Evolutionary conservation across 257 asterid genomes (phyloP).

Genomic region (Lithospermum erythrorhizon): DNA sequence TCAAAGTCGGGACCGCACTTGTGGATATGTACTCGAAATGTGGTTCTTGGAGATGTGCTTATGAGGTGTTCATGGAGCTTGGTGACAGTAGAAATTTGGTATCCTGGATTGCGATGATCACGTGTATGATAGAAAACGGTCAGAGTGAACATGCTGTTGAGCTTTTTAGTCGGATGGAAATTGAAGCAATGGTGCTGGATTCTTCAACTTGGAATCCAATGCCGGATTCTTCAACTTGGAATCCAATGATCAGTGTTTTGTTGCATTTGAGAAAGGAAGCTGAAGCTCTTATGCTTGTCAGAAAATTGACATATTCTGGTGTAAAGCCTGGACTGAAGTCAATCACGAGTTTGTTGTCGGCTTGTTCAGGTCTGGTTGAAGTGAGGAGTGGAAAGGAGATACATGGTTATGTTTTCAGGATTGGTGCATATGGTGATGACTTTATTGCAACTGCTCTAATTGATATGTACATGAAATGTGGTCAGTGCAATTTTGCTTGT

Average conservation of each 20-base stretch:
- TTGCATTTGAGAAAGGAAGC: conserved; percentile 37
- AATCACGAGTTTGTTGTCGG: conserved; percentile 54
- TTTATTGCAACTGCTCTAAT: conserved; percentile 60
- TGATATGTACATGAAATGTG: conserved; percentile 91
- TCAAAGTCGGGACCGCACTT: conserved; percentile 58
- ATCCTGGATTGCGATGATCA: conserved; percentile 81
- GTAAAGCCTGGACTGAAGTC: conserved; percentile 37
- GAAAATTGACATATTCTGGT: conserved; percentile 44
- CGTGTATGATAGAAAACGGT: conserved; percentile 64
- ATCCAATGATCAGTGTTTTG: conserved; percentile 74
- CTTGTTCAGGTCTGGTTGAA: conserved; percentile 44
- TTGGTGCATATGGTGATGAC: conserved; percentile 23
- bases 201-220: conserved; percentile 74
- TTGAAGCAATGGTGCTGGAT: conserved; percentile 46
- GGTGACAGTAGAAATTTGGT: conserved; percentile 40
- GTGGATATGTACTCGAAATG: conserved; percentile 84
- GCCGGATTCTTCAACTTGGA: conserved; percentile 76
- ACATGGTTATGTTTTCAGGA: conserved; percentile 54
- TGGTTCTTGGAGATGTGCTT: conserved; percentile 55
- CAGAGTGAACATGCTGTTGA: conserved; percentile 39
- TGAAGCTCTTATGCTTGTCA: conserved; percentile 56
- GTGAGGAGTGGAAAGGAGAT: conserved; percentile 46
- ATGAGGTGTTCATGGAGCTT: conserved; percentile 42
- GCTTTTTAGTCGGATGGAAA: conserved; percentile 42
- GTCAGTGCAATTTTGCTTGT: conserved; percentile 33